These are phyloP conservation scores for Ettlia oleoabundans DNA, from an alignment of 139 green algal genomes.

Conservation along the genomic window DNA sequence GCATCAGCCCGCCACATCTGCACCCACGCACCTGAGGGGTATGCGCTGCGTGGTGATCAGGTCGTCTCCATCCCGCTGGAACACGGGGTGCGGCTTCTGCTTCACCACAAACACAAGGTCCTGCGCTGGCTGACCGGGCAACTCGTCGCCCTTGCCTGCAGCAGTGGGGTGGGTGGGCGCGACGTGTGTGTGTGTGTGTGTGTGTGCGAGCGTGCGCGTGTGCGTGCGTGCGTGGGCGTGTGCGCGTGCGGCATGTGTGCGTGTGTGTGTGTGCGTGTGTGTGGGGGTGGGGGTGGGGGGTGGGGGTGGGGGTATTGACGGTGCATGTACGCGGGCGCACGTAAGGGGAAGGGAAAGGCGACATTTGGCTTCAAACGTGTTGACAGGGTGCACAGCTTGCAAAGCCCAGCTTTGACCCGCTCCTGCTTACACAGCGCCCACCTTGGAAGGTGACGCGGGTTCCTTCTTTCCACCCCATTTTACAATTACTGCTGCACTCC, in stretches of 20 bases:
- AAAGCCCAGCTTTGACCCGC: neutral
- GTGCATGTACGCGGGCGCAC: no score
- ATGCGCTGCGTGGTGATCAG: conserved; percentile 60
- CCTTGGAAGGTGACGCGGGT: conserved; percentile 89
- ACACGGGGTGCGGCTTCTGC: conserved; percentile 70
- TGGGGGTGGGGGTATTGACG: no score
- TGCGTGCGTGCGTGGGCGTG: neutral
- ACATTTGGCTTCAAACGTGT: no score
- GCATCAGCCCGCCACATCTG: no score
- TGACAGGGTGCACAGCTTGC: neutral
- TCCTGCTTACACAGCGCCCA: neutral
- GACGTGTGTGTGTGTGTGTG: neutral
- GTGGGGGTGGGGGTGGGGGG: no score
- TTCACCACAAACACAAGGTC: conserved; percentile 93
- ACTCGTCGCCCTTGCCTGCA: conserved; percentile 83
- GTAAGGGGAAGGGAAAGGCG: no score
- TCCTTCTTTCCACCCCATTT: conserved; percentile 94
- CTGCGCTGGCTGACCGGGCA: conserved; percentile 68
- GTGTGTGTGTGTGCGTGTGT: no score
- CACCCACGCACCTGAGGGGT: conserved; percentile 37
- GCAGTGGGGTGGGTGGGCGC: neutral
- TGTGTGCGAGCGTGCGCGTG: no score
- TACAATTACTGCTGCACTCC: no score
- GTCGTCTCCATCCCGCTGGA: conserved; percentile 85
- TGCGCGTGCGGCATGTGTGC: no score